A percentile compares a stretch with the other conserved stretches of the same genome.
phyloP scores from a whole-genome alignment of 495 filamentous ascomycete genomes.

The Penicillium waksmanii region DNA sequence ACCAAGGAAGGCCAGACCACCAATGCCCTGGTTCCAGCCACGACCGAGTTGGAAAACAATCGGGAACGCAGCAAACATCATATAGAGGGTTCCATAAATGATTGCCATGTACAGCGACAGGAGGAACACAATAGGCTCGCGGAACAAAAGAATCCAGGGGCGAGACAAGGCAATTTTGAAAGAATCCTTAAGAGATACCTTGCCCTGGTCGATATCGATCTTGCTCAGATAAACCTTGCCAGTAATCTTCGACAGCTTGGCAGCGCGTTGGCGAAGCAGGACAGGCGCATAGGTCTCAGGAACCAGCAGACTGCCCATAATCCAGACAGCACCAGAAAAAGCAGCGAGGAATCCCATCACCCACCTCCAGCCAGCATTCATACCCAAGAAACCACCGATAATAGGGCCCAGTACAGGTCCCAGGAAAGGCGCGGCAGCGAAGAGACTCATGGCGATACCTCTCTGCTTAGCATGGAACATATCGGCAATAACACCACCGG shows the following conservation, averaged over 20 bases:
- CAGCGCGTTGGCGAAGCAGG: slow-evolving; percentile 57
- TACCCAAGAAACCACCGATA: slow-evolving; percentile 64
- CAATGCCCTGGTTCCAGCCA: slow-evolving; percentile 72
- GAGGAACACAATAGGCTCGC: slow-evolving; percentile 64
- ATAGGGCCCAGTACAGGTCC: slow-evolving; percentile 68
- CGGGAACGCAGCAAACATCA: slow-evolving; percentile 82
- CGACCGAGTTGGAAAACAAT: slow-evolving; percentile 76
- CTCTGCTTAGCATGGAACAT: slow-evolving; percentile 68
- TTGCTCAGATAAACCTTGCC: slow-evolving; percentile 60
- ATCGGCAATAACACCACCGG: slow-evolving; percentile 75
- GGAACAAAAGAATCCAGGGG: slow-evolving; percentile 54
- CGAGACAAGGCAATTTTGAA: slow-evolving; percentile 52
- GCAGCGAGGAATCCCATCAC: slow-evolving; percentile 61
- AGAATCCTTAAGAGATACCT: slow-evolving; percentile 34
- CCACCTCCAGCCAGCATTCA: slow-evolving; percentile 67
- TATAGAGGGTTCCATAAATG: slow-evolving; percentile 76
- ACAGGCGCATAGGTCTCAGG: slow-evolving; percentile 68
- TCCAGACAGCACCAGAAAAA: slow-evolving; percentile 59
- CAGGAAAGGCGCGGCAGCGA: slow-evolving; percentile 69
- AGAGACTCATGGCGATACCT: slow-evolving; percentile 66
- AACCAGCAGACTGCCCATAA: slow-evolving; percentile 53
- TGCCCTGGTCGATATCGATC: slow-evolving; percentile 50
- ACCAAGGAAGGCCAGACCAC: slow-evolving; percentile 78
- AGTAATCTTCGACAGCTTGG: slow-evolving; percentile 53
- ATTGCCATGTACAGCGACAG: slow-evolving; percentile 76